Base-by-base conservation (phyloP, 305 asterid genomes). In the Fraxinus albicans region DNA sequence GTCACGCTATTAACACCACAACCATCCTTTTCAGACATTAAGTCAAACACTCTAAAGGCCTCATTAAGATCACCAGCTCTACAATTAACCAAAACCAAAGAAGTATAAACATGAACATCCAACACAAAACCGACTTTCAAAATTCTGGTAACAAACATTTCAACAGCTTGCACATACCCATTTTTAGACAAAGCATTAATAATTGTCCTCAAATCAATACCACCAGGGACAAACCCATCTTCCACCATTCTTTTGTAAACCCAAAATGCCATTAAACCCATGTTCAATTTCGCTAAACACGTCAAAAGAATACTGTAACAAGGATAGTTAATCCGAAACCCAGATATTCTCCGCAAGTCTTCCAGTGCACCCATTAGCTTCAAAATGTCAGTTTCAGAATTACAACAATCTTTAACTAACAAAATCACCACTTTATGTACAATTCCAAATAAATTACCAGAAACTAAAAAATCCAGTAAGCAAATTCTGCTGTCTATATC, bases 121-220 rank as follows among this genome's bases (percentile, higher is more conserved):
- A 88, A 60, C 25, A 15, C 83, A 12, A 81, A 83, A 1, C 90
- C 91, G 27, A 88, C 88, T 38, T 89, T 88, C 82, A 85, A 33
- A 80, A 82, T 81, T 27, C 86, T 82, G 17, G 88, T 81, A 72
- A 85, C 31, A 65, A 89, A 83, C 91, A 88, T 88, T 67, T 85
- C 90, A 1, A 88, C 89, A 82, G 90, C 85, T 78, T 78, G 86
- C 31, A 88, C 83, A 78, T 73, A 83, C 17, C 88, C 90, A 79
- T 86, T 85, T 83, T 89, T 88, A 77, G 91, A 89, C 82, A 89
- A 34, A 80, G 90, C 92, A 85, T 89, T 88, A 6, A 89, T 67
- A 77, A 89, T 40, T 58, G 38, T 58, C 86, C 85, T 85, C 83
- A 86, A 88, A 88, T 88, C 91, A 78, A 89, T 85, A 8, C 25